Conservation (phyloP, 306 rosid genomes). For the Adenanthera pavonina region DNA sequence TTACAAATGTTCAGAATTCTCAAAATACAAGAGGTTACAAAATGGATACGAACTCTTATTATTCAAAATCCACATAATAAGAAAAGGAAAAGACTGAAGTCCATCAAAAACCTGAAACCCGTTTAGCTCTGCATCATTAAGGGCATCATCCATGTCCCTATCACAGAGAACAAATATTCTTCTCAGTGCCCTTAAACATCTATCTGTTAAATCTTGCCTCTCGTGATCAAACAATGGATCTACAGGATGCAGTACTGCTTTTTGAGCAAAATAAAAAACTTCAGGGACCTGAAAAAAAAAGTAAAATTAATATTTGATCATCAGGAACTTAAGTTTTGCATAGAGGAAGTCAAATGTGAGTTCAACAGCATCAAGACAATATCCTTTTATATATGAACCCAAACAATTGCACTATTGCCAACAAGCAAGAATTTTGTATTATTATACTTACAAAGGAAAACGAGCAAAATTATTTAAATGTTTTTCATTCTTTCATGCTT, state of each 20-base stretch:
- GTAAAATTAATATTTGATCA: constrained; percentile 37
- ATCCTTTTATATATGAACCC: constrained; percentile 26
- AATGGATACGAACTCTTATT: constrained; percentile 9
- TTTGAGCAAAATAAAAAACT: constrained; percentile 89
- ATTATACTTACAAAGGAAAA: constrained; percentile 30
- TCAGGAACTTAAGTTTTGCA: constrained; percentile 36
- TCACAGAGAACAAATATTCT: constrained; percentile 88
- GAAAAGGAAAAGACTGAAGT: constrained; percentile 19
- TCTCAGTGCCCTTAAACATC: constrained; percentile 81
- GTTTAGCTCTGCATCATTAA: constrained; percentile 82
- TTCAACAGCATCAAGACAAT: constrained; percentile 26
- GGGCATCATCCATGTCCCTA: constrained; percentile 92
- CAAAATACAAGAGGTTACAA: constrained; percentile 11
- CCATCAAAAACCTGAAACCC: constrained; percentile 78
- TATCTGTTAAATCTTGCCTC: constrained; percentile 64
- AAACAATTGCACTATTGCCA: constrained; percentile 12
- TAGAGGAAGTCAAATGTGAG: constrained; percentile 12
- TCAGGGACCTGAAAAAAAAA: constrained; percentile 74
- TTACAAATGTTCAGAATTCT: constrained; percentile 39
- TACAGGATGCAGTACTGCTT: constrained; percentile 87
- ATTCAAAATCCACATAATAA: constrained; percentile 30
- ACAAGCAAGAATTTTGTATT: constrained; percentile 15
- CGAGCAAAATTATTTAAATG: constrained; percentile 29
- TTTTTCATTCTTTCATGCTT: constrained; percentile 21
- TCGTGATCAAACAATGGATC: constrained; percentile 84